Percentiles rank a stretch among this genome's conserved stretches.
These are phyloP conservation scores for Scenedesmus sp. DNA, from an alignment of 163 green algal genomes.

Conservation along the genomic window DNA sequence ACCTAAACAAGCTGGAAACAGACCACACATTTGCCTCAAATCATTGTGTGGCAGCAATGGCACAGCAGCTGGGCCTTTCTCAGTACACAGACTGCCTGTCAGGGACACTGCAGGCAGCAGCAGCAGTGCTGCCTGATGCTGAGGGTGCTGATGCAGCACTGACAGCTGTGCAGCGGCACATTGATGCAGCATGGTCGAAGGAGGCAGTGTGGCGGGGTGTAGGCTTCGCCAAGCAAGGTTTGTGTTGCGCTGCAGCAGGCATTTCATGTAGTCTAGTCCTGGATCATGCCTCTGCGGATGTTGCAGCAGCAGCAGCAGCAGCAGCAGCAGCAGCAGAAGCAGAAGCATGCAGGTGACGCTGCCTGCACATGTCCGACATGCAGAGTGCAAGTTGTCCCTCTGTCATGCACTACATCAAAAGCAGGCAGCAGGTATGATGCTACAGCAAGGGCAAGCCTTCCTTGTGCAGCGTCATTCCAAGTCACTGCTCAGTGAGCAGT, in stretches of 20 bases:
- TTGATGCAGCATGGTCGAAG: constrained; percentile 39
- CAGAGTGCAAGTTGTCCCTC: too few species aligned
- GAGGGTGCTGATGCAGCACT: constrained; percentile 4
- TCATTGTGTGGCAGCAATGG: constrained; percentile 36
- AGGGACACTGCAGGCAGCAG: background rate
- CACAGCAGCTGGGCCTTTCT: background rate
- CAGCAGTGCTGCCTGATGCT: background rate
- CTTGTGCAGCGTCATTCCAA: too few species aligned
- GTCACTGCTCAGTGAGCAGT: too few species aligned
- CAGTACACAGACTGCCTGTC: background rate
- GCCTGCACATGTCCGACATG: too few species aligned
- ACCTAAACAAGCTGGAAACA: constrained; percentile 1
- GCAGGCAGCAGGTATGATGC: too few species aligned
- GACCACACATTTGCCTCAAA: background rate
- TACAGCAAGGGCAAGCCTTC: too few species aligned
- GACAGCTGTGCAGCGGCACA: background rate
- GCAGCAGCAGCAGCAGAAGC: too few species aligned
- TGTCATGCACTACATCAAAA: too few species aligned
- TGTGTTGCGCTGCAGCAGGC: background rate
- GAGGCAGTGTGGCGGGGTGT: constrained; percentile 40
- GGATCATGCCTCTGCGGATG: too few species aligned
- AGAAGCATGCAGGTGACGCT: too few species aligned
- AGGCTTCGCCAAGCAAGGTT: constrained; percentile 25
- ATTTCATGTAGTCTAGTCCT: too few species aligned
- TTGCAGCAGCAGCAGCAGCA: too few species aligned